Evolutionary conservation across 139 green algal genomes (phyloP).

Genomic region (Chlorella sp.): DNA sequence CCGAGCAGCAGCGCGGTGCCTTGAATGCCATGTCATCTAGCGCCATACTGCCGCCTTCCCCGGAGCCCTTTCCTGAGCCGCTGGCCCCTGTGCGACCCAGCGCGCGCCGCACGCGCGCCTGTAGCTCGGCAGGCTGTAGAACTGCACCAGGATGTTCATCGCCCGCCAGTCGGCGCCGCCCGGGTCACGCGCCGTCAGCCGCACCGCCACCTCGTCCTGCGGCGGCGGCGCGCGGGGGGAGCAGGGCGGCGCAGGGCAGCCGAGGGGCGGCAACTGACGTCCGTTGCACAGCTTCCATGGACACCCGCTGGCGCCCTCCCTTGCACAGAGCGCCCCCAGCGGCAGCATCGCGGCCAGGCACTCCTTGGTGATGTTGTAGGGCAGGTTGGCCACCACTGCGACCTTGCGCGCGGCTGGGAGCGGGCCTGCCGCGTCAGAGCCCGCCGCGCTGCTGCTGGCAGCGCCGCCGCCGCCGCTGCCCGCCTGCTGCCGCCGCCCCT

Average conservation of each 20-base stretch:
- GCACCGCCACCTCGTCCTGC: slow-evolving; percentile 76
- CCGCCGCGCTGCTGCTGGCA: slow-evolving; percentile 2
- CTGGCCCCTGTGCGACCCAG: no score
- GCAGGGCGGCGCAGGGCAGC: not conserved
- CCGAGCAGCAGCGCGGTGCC: no score
- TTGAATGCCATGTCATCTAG: no score
- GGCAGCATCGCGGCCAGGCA: slow-evolving; percentile 82
- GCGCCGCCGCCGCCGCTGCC: not conserved
- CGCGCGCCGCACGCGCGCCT: no score
- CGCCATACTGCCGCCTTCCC: no score
- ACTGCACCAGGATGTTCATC: slow-evolving; percentile 79
- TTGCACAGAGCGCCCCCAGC: no score
- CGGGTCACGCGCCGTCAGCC: slow-evolving; percentile 51
- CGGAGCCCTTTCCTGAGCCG: no score
- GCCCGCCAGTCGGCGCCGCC: slow-evolving; percentile 73
- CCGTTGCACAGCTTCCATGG: no score
- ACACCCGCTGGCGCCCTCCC: no score
- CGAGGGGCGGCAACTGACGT: not conserved
- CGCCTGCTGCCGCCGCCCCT: slow-evolving; percentile 8
- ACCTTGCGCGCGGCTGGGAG: slow-evolving; percentile 23
- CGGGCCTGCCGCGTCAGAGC: slow-evolving; percentile 12
- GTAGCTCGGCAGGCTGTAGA: slow-evolving; percentile 77
- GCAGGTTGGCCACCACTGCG: slow-evolving; percentile 94
- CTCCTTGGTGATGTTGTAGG: slow-evolving; percentile 98
- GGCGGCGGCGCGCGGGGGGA: not conserved